Base-by-base conservation (phyloP, 257 asterid genomes). In the Rubia yunnanensis region DNA sequence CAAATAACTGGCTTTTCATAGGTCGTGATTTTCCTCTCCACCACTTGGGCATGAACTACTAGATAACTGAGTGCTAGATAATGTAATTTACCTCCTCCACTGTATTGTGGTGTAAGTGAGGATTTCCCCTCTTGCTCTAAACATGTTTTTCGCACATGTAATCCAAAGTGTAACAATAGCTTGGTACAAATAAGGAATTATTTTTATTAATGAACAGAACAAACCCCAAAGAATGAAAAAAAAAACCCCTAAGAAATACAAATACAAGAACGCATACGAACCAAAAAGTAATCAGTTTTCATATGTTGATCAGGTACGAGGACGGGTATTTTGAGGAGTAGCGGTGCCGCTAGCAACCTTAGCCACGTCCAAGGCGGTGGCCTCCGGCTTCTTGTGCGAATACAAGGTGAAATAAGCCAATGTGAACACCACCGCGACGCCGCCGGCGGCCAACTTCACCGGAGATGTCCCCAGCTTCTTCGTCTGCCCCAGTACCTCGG, bases 321-420 rank as follows among this genome's bases (percentile, higher is more conserved):
- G 91, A 65, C 55, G 89, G 31, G 86, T 78, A 64, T 82, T 77
- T 17, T 73, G 77, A 2, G 84, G 63, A 3, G 67, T 38, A 49
- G 83, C 85, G 32, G 84, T 78, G 65, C 85, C 86, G 3, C 80
- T 69, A 27, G 74, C 75, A 13, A 92, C 97, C 75, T 66, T 85
- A 4, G 96, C 98, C 1, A 89, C 97, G 34, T 92, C 98, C 28
- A 80, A 44, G 35, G 97, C 95, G n/a, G 86, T 76, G 11, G 88
- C 95, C 70, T 89, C 97, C 0, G 91, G 81, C 70, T 85, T 85
- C 78, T 87, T 87, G 61, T 83, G 71, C 11, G 87, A 46, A 72
- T 80, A 89, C 70, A 89, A 60, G 2, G 96, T 84, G 27, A 89
- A 60, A 63, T 85, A 89, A 7, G 79, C 86, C 7, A 92, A 5